Evolutionary conservation across 495 filamentous ascomycete genomes (phyloP).

Genomic region (Tuber borchii): DNA sequence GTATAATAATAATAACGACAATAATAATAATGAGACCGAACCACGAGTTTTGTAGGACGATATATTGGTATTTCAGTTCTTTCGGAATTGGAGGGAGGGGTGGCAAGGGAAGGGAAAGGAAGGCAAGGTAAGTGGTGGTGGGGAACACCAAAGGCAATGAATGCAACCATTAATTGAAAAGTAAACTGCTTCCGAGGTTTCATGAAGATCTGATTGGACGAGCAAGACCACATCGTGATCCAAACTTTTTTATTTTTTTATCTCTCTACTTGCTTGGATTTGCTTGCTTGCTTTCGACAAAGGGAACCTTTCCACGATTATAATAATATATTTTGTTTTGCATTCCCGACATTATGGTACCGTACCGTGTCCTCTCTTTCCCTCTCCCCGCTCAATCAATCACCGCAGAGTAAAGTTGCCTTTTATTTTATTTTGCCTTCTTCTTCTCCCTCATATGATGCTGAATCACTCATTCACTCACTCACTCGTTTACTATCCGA

Average conservation of each 20-base stretch:
- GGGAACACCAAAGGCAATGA: conserved; percentile 16
- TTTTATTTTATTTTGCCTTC: not conserved
- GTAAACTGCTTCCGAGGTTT: conserved; percentile 11
- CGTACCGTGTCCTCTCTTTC: not conserved
- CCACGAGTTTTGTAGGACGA: not conserved
- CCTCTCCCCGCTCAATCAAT: not conserved
- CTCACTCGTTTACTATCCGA: conserved; percentile 4
- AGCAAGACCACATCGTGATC: conserved; percentile 29
- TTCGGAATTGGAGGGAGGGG: not conserved
- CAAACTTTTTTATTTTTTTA: conserved; percentile 9
- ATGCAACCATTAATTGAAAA: not conserved
- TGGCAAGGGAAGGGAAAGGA: not conserved
- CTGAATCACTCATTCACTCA: not conserved
- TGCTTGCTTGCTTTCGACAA: not conserved
- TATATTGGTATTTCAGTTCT: not conserved
- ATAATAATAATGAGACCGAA: not conserved
- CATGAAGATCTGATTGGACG: conserved; percentile 21
- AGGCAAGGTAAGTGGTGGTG: not conserved
- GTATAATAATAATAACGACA: not conserved
- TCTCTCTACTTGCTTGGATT: not conserved
- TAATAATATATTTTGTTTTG: not conserved
- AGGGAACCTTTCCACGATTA: not conserved
- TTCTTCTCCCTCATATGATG: not conserved
- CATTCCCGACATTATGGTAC: not conserved
- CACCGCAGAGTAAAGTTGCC: not conserved